Evolutionary conservation across 345 rosid species (phyloP), one percentile per base, ranked within the genome.

Genomic region (Arabis alpina): DNA sequence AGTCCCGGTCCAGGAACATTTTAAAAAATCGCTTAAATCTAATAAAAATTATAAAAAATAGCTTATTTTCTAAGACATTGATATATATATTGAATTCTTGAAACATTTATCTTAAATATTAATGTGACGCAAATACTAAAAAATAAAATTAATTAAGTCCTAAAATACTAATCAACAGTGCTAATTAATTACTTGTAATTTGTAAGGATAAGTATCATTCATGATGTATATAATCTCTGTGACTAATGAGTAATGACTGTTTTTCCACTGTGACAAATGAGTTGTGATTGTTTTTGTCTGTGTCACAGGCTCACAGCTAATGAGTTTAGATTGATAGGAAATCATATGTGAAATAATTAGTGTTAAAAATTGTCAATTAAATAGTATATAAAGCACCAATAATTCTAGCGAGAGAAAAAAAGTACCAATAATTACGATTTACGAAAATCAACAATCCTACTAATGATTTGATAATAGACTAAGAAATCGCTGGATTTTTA

Each of bases 381-480:
- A 15, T 66, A 27, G 16, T 28, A 52, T 40, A 63, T 19, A 59
- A 59, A 59, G 58, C 41, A 54, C 37, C 76, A 62, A 71, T 72
- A 44, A 62, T 63, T 62, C n/a, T 16, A 54, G 49, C 52, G 6
- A 10, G 42, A 52, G 0, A 23, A 55, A 4, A 19, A 37, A 34
- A 47, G 54, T 44, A 69, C 3, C n/a, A 40, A 57, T 24, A 25
- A 44, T 54, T 36, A 54, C 16, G 13, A 9, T 59, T 41, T 61
- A 19, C 61, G 7, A 34, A 52, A 62, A 43, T 16, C 19, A 55
- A 45, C 19, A 6, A 15, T 27, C 39, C 24, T 47, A 43, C 42
- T 37, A 64, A 50, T 65, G 53, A 73, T 73, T 48, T 56, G 37
- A 64, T 72, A 9, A 8, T 11, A 37, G 37, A 49, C 59, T 12